phyloP scores from a whole-genome alignment of 2,329 filamentous ascomycete genomes.

The Ceratocystis diversiconidia region DNA sequence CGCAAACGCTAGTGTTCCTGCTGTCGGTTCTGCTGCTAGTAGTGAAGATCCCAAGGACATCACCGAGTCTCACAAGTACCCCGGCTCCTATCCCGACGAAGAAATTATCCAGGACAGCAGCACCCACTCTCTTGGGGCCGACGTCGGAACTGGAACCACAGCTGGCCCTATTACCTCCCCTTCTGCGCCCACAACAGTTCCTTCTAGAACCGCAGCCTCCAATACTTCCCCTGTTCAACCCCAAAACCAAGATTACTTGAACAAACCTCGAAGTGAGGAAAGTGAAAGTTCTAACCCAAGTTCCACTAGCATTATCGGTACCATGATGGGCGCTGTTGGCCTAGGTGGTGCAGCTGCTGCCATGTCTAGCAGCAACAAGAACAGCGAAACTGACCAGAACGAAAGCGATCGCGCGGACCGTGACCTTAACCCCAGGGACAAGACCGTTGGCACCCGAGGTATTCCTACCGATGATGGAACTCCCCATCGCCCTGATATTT shows the following conservation, averaged over 20 bases:
- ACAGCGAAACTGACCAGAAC: neutral
- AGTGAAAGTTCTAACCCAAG: neutral
- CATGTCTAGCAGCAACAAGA: constrained; percentile 5
- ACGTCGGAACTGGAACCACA: too few relatives aligned
- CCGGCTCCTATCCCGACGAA: constrained; percentile 11
- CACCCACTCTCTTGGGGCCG: too few relatives aligned
- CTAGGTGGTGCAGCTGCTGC: constrained; percentile 14
- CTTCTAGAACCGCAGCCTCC: neutral
- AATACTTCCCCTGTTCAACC: neutral
- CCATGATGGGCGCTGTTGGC: constrained; percentile 14
- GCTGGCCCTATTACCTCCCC: neutral
- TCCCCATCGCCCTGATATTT: neutral
- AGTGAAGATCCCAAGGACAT: neutral
- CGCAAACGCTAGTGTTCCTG: neutral
- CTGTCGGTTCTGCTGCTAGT: neutral
- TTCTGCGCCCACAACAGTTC: neutral
- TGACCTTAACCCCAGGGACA: neutral
- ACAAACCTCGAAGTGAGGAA: neutral
- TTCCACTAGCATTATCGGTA: constrained; percentile 10
- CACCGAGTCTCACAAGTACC: neutral
- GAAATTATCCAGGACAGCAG: neutral
- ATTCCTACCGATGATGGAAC: neutral
- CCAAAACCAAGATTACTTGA: neutral
- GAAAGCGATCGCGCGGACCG: neutral
- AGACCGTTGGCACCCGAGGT: neutral